Evolutionary conservation across 371 early-diverging fungal genomes (phyloP).

Genomic region (Nematocida ausubeli): DNA sequence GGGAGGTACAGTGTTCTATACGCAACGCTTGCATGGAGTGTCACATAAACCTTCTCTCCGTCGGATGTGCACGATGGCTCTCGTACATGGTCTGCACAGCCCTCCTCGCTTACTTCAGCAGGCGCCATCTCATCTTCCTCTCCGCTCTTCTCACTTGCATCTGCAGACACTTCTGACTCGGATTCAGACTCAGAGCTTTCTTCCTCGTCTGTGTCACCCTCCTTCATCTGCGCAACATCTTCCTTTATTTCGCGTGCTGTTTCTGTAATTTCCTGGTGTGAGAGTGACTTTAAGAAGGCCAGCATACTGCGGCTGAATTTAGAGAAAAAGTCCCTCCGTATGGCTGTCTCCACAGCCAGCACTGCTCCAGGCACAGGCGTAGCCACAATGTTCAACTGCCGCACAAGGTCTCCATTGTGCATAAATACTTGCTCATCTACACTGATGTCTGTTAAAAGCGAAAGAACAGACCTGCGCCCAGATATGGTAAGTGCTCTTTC

Average conservation of each 20-base stretch:
- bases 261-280: conserved; percentile 28
- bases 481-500: not conserved
- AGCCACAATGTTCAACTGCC: conserved; percentile 51
- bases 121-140: not conserved
- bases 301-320: conserved; percentile 58
- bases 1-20: conserved; percentile 37
- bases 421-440: conserved; percentile 54
- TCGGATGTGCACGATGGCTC: not conserved
- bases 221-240: not conserved
- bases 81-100: not conserved
- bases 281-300: conserved; percentile 24
- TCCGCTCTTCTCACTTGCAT: conserved; percentile 47
- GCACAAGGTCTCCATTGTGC: not conserved
- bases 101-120: not conserved
- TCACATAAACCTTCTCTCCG: not conserved
- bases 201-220: conserved; percentile 58
- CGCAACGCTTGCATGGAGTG: conserved; percentile 1
- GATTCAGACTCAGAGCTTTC: conserved; percentile 67
- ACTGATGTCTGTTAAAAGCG: not conserved
- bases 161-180: conserved; percentile 60
- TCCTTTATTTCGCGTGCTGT: conserved; percentile 29
- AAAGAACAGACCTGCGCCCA: not conserved
- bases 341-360: conserved; percentile 1
- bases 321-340: conserved; percentile 58
- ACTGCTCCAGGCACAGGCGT: conserved; percentile 18